Base-by-base conservation (phyloP, 768 basidiomycete genomes). In the Termitomyces bulborhizus region DNA sequence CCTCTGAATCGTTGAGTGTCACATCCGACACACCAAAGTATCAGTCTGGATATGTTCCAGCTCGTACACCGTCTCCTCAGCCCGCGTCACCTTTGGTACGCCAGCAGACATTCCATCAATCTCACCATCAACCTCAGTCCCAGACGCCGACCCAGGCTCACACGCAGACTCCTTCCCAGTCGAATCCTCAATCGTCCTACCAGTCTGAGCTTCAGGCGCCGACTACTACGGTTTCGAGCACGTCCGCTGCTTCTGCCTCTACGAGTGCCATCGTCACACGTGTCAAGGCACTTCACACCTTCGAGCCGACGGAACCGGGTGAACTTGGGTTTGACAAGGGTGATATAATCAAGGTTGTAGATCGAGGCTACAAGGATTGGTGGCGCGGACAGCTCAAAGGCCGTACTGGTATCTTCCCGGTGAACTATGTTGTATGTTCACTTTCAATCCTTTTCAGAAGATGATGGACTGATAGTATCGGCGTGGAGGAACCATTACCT, bases 291-390 rank as follows among this genome's bases (percentile, higher is more conserved):
- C 66, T 98, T 58, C 94, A 96, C 64, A 82, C 86, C 0, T 98
- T 98, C 61, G 84, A 89, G 46, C 87, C 93, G 0, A 85, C 88
- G 0, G 92, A 95, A 62, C 80, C 86, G 0, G 94, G 93, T 11
- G 96, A 98, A 66, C 79, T 98, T 1, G 85, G 86, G 1, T 96
- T 98, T 64, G 87, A 92, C 49, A 88, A 88, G 60, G 96, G 94
- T 1, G 95, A 97, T 60, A 76, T 96, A 45, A 93, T 98, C 75
- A 93, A 93, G 64, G 95, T 98, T 13, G 85, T 98, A 24, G 93
- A 97, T 67, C 83, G 93, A 26, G 88, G 87, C 24, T 96, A 96
- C 69, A 88, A 91, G 63, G 93, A 97, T 66, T 98, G 96, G 96
- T 98, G 94, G 93, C 73, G 92, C 24, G 96, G 96, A 0, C 93